Evolutionary conservation across 331 rosid genomes (phyloP).

Genomic region (Malus hybrid): DNA sequence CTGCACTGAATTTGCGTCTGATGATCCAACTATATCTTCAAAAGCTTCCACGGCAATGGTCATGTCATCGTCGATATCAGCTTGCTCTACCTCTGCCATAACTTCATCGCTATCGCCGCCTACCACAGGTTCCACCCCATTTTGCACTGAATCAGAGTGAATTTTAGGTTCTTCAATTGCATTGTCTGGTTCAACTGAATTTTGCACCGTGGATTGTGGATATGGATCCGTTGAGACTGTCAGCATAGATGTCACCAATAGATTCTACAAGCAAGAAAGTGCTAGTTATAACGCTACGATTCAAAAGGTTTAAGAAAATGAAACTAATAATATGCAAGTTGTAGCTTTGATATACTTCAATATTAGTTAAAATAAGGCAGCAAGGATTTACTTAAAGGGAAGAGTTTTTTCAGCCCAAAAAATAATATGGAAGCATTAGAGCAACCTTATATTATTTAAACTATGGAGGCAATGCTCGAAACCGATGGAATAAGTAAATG

Average conservation of each 20-base stretch:
- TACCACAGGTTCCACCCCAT: constrained; percentile 47
- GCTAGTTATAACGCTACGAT: not conserved
- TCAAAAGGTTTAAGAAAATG: not conserved
- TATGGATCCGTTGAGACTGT: constrained; percentile 41
- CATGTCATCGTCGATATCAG: constrained; percentile 57
- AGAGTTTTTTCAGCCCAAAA: too few species aligned
- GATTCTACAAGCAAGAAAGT: constrained; percentile 47
- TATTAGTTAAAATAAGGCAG: not conserved
- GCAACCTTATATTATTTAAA: too few species aligned
- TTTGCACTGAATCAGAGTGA: constrained; percentile 30
- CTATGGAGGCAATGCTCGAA: too few species aligned
- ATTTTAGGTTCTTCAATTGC: constrained; percentile 38
- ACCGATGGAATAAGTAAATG: too few species aligned
- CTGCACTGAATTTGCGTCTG: constrained; percentile 46
- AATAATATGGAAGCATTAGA: too few species aligned
- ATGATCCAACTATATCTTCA: constrained; percentile 44
- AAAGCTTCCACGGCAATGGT: constrained; percentile 58
- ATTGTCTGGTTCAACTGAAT: constrained; percentile 34
- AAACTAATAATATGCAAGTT: not conserved
- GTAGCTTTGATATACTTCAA: not conserved
- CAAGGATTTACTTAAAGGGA: not conserved
- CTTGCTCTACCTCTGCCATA: constrained; percentile 61
- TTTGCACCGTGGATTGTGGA: constrained; percentile 31
- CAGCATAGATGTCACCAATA: constrained; percentile 77
- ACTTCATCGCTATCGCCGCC: constrained; percentile 62